phyloP scores from a whole-genome alignment of 129 eudicot species.

The Logfia minima region DNA sequence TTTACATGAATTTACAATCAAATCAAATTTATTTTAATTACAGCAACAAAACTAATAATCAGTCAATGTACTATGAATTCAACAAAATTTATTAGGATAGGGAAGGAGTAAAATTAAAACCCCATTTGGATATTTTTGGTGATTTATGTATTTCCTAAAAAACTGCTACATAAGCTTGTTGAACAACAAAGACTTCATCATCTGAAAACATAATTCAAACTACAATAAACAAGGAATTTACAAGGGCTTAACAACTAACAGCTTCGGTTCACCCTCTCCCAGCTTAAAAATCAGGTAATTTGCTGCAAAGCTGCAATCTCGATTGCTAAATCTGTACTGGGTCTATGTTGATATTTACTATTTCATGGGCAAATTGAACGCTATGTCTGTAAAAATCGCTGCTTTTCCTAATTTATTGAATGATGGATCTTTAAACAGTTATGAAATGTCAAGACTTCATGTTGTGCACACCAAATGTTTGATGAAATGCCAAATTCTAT shows the following conservation, averaged over 20 bases:
- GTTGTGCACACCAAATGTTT: constrained; percentile 38
- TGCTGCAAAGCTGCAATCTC: constrained; percentile 1
- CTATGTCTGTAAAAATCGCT: constrained; percentile 48
- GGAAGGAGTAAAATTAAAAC: neutral
- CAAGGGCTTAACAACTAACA: constrained; percentile 10
- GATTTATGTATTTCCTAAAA: neutral
- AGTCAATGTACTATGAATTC: no score
- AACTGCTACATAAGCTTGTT: neutral
- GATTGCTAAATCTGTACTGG: constrained; percentile 17
- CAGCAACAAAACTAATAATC: no score
- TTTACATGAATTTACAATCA: no score
- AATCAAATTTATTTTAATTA: no score
- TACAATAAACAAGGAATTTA: constrained; percentile 19
- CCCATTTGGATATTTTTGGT: neutral
- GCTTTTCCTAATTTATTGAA: constrained; percentile 56
- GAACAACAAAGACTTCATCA: neutral
- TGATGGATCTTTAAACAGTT: constrained; percentile 44
- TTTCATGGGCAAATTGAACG: constrained; percentile 33
- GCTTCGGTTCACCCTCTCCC: neutral
- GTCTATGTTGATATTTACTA: constrained; percentile 4
- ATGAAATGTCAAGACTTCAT: constrained; percentile 34
- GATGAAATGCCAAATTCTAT: constrained; percentile 33
- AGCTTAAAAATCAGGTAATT: constrained; percentile 29
- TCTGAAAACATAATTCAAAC: neutral
- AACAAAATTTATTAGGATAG: no score